These are phyloP conservation scores for Beauveria medogensis DNA, from an alignment of 2,329 filamentous ascomycete species.

Conservation along the genomic window DNA sequence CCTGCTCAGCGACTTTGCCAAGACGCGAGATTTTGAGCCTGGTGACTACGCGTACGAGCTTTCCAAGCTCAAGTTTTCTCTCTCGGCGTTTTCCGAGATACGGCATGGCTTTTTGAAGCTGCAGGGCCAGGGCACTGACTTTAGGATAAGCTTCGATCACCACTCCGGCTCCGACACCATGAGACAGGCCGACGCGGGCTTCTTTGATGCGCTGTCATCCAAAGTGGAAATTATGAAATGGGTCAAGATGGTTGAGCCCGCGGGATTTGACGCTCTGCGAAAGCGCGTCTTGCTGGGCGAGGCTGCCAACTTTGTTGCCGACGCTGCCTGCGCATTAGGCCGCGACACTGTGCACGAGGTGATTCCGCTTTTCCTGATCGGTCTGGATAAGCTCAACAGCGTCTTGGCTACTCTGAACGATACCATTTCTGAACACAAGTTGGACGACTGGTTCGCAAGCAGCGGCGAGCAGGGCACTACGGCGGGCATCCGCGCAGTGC, in stretches of 20 bases:
- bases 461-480: not conserved
- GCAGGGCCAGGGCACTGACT: not conserved
- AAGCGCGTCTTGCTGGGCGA: slow-evolving; percentile 4
- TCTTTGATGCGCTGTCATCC: not conserved
- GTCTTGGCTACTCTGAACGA: not conserved
- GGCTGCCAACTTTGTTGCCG: slow-evolving; percentile 9
- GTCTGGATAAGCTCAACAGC: slow-evolving; percentile 7
- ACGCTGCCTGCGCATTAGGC: slow-evolving; percentile 4
- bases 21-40: slow-evolving; percentile 4
- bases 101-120: not conserved
- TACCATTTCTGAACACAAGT: not conserved
- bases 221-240: not conserved
- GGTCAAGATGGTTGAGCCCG: slow-evolving; percentile 2
- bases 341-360: slow-evolving; percentile 7
- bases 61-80: slow-evolving; percentile 6
- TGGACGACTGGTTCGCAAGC: slow-evolving; percentile 9
- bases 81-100: slow-evolving; percentile 7
- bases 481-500: not conserved
- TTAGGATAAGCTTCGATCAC: not conserved
- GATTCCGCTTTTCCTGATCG: slow-evolving; percentile 6
- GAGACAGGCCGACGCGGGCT: not conserved
- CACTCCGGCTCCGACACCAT: slow-evolving; percentile 6
- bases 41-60: slow-evolving; percentile 8
- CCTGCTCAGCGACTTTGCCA: slow-evolving; percentile 8
- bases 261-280: not conserved